phyloP scores from a whole-genome alignment of 345 rosid genomes.

The Microcos paniculata region DNA sequence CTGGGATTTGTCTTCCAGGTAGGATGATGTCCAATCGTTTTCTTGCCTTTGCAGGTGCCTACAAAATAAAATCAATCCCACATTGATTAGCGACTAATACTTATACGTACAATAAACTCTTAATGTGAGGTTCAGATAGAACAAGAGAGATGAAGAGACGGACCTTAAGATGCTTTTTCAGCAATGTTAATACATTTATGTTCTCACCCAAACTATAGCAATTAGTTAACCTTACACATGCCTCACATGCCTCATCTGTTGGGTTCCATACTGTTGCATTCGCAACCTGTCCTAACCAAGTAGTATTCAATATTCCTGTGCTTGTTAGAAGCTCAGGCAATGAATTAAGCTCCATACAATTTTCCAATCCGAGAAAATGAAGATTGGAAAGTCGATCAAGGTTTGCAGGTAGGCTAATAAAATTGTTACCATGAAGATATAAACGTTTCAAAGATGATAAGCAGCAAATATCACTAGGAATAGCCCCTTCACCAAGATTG shows the following conservation, averaged over 20 bases:
- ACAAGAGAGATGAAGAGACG: not conserved
- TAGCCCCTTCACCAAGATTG: constrained; percentile 19
- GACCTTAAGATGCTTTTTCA: not conserved
- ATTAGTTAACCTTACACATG: no score
- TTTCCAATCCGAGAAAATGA: constrained; percentile 7
- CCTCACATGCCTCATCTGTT: rapidly evolving
- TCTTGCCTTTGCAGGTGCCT: not conserved
- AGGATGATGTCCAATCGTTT: not conserved
- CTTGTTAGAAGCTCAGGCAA: constrained; percentile 34
- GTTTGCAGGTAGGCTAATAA: constrained; percentile 29
- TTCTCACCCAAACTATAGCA: not conserved
- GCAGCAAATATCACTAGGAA: constrained; percentile 32
- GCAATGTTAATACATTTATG: not conserved
- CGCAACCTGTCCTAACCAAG: not conserved
- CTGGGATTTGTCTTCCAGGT: constrained; percentile 3
- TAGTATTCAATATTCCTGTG: not conserved
- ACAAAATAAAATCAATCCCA: not conserved
- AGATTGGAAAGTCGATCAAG: constrained; percentile 28
- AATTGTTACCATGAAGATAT: constrained; percentile 21
- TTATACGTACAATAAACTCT: not conserved
- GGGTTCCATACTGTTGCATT: not conserved
- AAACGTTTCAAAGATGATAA: constrained; percentile 16
- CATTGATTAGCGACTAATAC: not conserved
- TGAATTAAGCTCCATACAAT: constrained; percentile 33
- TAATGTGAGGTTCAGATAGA: no score